phyloP scores from a whole-genome alignment of 2,329 filamentous ascomycete species.

The Trichoderma sp. region DNA sequence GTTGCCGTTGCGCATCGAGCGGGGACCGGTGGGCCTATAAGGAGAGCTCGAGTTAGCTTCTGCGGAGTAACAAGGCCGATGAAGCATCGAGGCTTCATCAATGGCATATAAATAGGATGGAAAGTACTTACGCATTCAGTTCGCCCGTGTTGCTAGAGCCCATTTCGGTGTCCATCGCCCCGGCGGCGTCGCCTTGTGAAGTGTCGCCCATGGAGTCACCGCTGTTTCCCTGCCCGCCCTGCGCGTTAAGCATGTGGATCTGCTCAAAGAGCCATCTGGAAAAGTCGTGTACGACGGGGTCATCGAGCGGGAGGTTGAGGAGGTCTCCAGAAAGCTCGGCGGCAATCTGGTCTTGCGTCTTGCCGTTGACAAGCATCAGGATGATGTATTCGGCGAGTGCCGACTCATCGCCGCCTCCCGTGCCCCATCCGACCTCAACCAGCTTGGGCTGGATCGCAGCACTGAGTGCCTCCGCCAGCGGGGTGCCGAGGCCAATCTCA shows the following conservation, averaged over 20 bases:
- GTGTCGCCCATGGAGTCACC: constrained; percentile 37
- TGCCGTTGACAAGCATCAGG: constrained; percentile 94
- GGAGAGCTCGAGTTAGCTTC: constrained; percentile 1
- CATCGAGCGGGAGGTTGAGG: constrained; percentile 78
- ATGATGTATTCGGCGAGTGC: constrained; percentile 95
- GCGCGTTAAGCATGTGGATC: constrained; percentile 67
- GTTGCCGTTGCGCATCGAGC: constrained; percentile 78
- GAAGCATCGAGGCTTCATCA: background rate
- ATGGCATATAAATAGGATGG: background rate
- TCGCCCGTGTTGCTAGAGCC: constrained; percentile 56
- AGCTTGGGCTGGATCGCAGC: constrained; percentile 86
- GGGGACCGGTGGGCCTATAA: constrained; percentile 84
- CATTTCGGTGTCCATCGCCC: constrained; percentile 73
- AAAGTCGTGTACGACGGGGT: constrained; percentile 80
- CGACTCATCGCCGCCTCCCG: constrained; percentile 73
- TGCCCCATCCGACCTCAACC: constrained; percentile 89
- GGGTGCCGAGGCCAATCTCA: constrained; percentile 75
- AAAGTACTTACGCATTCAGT: constrained; percentile 59
- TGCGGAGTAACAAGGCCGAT: background rate
- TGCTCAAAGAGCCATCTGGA: constrained; percentile 92
- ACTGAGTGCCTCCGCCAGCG: constrained; percentile 81
- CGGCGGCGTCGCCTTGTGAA: constrained; percentile 40
- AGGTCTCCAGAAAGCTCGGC: constrained; percentile 86
- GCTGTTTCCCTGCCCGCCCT: constrained; percentile 49
- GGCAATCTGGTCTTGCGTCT: constrained; percentile 87